A percentile compares a stretch with the other conserved stretches of the same genome.
Conservation (phyloP, 345 rosid genomes). For the Melastoma malabathricum region DNA sequence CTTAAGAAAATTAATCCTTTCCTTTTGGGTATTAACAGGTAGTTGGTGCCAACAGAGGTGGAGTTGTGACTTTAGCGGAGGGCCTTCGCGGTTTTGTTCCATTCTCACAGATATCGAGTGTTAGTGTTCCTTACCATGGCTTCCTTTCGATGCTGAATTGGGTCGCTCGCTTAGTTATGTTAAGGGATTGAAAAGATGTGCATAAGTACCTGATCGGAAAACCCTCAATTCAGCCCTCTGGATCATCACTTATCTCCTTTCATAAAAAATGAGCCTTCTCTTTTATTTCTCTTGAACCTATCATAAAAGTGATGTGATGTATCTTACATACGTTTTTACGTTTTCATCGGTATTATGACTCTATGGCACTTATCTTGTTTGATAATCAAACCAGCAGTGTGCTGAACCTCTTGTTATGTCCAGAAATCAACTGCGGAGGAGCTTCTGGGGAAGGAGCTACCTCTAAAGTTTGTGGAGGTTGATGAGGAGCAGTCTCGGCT, state of each 20-base stretch:
- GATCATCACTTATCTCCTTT: no score
- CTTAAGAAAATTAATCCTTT: no score
- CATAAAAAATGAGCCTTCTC: no score
- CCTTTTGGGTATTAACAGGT: conserved; percentile 26
- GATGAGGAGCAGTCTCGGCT: conserved; percentile 91
- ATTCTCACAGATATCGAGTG: conserved; percentile 84
- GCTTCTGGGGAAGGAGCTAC: conserved; percentile 71
- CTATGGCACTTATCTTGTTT: no score
- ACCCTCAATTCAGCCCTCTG: no score
- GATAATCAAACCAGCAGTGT: no score
- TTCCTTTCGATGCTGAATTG: background rate
- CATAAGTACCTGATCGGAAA: no score
- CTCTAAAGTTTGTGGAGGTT: conserved; percentile 89
- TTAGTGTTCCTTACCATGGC: conserved; percentile 19
- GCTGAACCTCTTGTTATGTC: background rate
- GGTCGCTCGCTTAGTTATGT: background rate
- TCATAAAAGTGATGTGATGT: no score
- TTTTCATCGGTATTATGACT: no score
- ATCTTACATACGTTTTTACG: no score
- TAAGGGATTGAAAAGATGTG: no score
- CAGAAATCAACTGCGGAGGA: conserved; percentile 85
- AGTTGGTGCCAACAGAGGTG: conserved; percentile 83
- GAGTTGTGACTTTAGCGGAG: conserved; percentile 66
- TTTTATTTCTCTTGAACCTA: no score
- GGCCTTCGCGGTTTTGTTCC: conserved; percentile 90